Conservation (phyloP, 129 eudicot species). For the Ambrosia trifida region DNA sequence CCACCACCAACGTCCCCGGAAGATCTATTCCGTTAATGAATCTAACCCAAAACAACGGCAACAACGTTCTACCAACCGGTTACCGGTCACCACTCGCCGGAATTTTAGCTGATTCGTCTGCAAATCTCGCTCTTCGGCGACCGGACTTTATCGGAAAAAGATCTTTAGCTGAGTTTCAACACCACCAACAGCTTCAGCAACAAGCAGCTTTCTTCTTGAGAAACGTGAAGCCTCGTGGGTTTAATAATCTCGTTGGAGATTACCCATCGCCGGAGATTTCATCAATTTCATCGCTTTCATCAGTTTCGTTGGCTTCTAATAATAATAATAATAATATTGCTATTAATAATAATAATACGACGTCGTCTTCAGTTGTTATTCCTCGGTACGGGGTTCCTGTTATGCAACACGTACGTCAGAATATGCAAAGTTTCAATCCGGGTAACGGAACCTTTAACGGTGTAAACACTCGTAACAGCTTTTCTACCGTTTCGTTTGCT, state of each 20-base stretch:
- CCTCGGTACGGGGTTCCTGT: constrained; percentile 41
- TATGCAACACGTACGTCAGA: constrained; percentile 28
- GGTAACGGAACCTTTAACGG: constrained; percentile 12
- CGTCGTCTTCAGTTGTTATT: constrained; percentile 15
- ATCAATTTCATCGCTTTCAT: constrained; percentile 22
- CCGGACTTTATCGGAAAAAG: constrained; percentile 39
- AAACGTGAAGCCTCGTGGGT: constrained; percentile 34
- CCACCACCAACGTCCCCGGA: constrained; percentile 31
- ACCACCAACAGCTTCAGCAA: constrained; percentile 46
- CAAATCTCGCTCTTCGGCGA: constrained; percentile 31
- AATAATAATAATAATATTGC: not conserved
- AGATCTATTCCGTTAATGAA: constrained; percentile 44
- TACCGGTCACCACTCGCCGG: constrained; percentile 37
- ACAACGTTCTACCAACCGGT: constrained; percentile 11
- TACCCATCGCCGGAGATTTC: constrained; percentile 31
- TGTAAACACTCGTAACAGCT: constrained; percentile 2
- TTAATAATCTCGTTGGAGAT: not conserved
- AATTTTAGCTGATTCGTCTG: constrained; percentile 25
- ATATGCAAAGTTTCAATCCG: not conserved
- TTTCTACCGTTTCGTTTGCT: constrained; percentile 8
- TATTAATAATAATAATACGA: not conserved
- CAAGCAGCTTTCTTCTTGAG: constrained; percentile 48
- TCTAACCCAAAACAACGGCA: constrained; percentile 5
- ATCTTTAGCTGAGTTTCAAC: constrained; percentile 45
- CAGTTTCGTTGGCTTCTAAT: constrained; percentile 15